Evolutionary conservation across 371 early-diverging fungal genomes (phyloP).

Genomic region (Cokeromyces recurvatus): DNA sequence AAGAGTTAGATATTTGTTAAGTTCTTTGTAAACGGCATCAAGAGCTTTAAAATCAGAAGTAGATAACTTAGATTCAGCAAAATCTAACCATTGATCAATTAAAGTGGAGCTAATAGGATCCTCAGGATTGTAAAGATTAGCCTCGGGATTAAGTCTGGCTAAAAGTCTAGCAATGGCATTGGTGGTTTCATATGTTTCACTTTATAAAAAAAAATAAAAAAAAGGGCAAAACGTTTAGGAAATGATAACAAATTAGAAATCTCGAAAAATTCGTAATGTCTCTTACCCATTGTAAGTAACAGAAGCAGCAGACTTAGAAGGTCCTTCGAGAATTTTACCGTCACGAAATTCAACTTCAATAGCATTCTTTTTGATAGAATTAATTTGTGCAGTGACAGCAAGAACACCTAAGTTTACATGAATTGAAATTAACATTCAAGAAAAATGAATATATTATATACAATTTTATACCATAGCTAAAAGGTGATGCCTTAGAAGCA

Average conservation of each 20-base stretch:
- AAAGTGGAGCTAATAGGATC: conserved; percentile 41
- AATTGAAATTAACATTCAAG: no score
- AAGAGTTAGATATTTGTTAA: conserved; percentile 75
- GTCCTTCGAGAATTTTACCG: conserved; percentile 36
- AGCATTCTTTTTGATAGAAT: conserved; percentile 35
- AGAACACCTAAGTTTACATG: conserved; percentile 30
- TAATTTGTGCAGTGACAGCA: conserved; percentile 35
- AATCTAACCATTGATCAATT: conserved; percentile 65
- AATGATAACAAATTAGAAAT: no score
- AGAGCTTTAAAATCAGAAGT: conserved; percentile 72
- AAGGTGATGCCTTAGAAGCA: conserved; percentile 39
- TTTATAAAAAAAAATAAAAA: conserved; percentile 2
- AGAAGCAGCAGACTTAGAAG: conserved; percentile 28
- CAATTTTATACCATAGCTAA: conserved; percentile 39
- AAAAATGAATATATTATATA: no score
- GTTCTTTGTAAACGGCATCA: conserved; percentile 57
- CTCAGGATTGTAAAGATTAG: conserved; percentile 33
- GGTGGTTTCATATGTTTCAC: conserved; percentile 39
- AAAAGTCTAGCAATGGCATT: conserved; percentile 41
- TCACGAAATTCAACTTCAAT: conserved; percentile 37
- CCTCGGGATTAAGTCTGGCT: conserved; percentile 34
- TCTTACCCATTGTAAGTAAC: conserved; percentile 40
- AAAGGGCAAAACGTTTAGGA: no score
- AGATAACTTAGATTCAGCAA: conserved; percentile 53
- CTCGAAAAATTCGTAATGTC: no score